phyloP scores from a whole-genome alignment of 169 alveolate genomes.

The Plasmodium adleri region DNA sequence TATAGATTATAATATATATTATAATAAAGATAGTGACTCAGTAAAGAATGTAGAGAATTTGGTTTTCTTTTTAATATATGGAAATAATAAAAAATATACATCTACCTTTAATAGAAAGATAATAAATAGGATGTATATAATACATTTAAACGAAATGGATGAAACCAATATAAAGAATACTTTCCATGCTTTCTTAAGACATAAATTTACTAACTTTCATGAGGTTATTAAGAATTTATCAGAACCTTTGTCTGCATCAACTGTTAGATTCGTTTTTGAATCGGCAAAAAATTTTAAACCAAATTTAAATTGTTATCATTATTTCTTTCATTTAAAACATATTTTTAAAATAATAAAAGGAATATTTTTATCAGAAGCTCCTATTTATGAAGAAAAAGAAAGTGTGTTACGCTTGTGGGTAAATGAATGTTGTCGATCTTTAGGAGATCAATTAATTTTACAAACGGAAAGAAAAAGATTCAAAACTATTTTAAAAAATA shows the following conservation, averaged over 20 bases:
- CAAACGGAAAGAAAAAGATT: conserved; percentile 51
- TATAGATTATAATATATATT: conserved; percentile 71
- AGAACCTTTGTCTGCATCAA: conserved; percentile 63
- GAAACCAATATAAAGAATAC: conserved; percentile 56
- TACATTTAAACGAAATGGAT: conserved; percentile 75
- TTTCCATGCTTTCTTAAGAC: conserved; percentile 68
- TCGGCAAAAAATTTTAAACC: conserved; percentile 51
- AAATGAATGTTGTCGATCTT: conserved; percentile 67
- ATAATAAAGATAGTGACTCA: conserved; percentile 63
- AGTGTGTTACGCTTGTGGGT: conserved; percentile 71
- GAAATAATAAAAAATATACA: conserved; percentile 66
- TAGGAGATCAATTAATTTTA: conserved; percentile 69
- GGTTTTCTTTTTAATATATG: conserved; percentile 70
- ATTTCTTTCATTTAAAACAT: conserved; percentile 71
- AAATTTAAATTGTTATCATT: conserved; percentile 74
- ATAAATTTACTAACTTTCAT: conserved; percentile 72
- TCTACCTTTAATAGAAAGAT: conserved; percentile 66
- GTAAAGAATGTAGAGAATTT: conserved; percentile 63
- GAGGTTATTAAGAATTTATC: conserved; percentile 75
- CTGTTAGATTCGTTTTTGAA: conserved; percentile 62
- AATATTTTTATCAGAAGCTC: conserved; percentile 69
- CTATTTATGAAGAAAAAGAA: conserved; percentile 78
- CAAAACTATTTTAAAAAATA: conserved; percentile 71
- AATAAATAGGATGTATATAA: conserved; percentile 50
- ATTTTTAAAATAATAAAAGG: conserved; percentile 74